These are phyloP conservation scores for Aureobasidium lini DNA, from an alignment of 2,329 filamentous ascomycete species.

Conservation along the genomic window DNA sequence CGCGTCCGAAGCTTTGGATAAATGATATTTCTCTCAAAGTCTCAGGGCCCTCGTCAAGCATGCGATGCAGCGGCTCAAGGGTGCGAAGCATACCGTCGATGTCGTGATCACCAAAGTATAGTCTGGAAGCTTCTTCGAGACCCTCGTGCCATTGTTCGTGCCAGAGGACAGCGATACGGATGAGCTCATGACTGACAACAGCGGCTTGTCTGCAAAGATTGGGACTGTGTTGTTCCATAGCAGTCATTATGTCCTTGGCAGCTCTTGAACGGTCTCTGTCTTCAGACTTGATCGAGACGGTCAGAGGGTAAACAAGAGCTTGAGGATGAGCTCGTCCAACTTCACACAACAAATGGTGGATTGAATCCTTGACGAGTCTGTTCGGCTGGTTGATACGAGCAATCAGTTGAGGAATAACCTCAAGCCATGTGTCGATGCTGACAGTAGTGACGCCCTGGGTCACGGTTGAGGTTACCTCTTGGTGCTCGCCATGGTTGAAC, in stretches of 20 bases:
- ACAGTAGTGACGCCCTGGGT: conserved; percentile 86
- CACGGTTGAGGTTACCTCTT: conserved; percentile 81
- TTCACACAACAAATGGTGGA: conserved; percentile 86
- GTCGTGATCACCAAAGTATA: conserved; percentile 97
- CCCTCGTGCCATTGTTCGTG: conserved; percentile 99
- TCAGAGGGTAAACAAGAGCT: conserved; percentile 91
- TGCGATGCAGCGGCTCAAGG: conserved; percentile 81
- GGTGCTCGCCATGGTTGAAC: conserved; percentile 86
- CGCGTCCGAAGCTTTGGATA: conserved; percentile 91
- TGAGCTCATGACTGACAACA: conserved; percentile 89
- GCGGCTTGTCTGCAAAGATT: conserved; percentile 92
- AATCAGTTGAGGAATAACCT: conserved; percentile 95
- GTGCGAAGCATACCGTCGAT: conserved; percentile 96
- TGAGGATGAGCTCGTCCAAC: conserved; percentile 93
- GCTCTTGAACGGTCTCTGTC: conserved; percentile 77
- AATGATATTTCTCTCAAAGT: conserved; percentile 96
- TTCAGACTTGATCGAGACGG: conserved; percentile 96
- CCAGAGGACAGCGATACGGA: conserved; percentile 94
- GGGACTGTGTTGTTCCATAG: conserved; percentile 90
- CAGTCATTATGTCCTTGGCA: conserved; percentile 92
- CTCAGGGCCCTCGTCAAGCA: conserved; percentile 69
- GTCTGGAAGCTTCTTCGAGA: conserved; percentile 86
- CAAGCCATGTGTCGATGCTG: conserved; percentile 95
- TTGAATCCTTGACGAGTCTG: conserved; percentile 74
- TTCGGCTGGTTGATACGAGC: conserved; percentile 97